Evolutionary conservation across 768 basidiomycete genomes (phyloP), one percentile per base, ranked within the genome.

Genomic region (Mycena polygramma): DNA sequence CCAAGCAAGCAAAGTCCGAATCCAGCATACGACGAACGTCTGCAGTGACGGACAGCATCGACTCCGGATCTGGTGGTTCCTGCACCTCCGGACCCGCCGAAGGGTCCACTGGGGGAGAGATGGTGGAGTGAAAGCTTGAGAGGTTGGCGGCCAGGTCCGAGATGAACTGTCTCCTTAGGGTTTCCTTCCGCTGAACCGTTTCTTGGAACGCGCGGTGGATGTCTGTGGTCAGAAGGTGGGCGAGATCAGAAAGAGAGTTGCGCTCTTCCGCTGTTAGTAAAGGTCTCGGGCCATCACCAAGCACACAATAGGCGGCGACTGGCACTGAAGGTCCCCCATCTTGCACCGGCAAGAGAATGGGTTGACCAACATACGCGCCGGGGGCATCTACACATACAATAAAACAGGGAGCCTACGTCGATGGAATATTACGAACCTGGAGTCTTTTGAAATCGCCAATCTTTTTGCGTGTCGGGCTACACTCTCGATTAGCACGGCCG

Each of bases 1-100:
- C 65, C 26, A 66, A 17, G 35, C 65, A 66, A 17, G 49, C 57
- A 43, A 66, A 66, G 37, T 66, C 65, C 19, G 65, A 58, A n/a
- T 66, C 65, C 4, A 66, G 65, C 65, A 66, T 59, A 37, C 49
- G 57, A 11, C 65, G 57, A 15, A 66, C 57, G 14, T 66, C 57
- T 13, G 49, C 22, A 11, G 65, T 59, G 13, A 26, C 57, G 2
- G 49, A 58, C 7, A 66, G 57, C 51, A 66, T 59, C 24, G 57
- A 52, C 10, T 66, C 57, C 9, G 57, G 65, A 13, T 59, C 57
- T 37, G 30, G 46, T 14, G 65, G 35, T n/a, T 36, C 52, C 36
- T 22, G 57, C 2, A n/a, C 7, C 10, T 15, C 35, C 20, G 49
- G n/a, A 10, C 24, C 45, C 13, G 15, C 13, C 14, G 63, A n/a